phyloP scores from a whole-genome alignment of 164 flowering plant species.

The Malania oleifera region DNA sequence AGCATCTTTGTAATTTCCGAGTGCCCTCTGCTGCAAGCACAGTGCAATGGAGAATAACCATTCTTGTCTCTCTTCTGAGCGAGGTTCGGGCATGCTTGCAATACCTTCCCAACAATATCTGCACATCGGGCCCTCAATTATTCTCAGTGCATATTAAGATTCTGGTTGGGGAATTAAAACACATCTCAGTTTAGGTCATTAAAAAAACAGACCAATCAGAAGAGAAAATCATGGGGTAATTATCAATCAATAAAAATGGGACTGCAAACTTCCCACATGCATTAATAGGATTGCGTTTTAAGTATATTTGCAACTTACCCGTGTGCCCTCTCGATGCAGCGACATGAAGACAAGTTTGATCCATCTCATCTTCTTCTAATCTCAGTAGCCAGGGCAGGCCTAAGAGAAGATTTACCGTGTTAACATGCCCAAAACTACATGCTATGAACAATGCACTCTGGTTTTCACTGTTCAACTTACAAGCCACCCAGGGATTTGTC shows the following conservation, averaged over 20 bases:
- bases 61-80: background rate
- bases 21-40: background rate
- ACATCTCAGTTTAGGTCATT: no score
- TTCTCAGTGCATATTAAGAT: no score
- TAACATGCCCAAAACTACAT: background rate
- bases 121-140: background rate
- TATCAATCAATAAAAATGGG: no score
- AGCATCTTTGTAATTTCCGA: background rate
- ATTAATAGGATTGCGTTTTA: background rate
- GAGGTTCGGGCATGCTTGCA: background rate
- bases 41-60: background rate
- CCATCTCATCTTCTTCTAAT: background rate
- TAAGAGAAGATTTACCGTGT: background rate
- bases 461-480: background rate
- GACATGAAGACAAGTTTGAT: background rate
- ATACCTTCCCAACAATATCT: background rate
- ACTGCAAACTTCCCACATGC: no score
- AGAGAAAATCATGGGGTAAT: no score
- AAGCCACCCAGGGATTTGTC: background rate
- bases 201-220: no score
- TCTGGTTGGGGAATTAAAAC: no score
- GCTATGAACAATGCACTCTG: background rate
- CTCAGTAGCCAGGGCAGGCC: background rate
- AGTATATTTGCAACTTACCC: background rate
- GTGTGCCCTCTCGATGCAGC: background rate